A percentile compares a stretch with the other conserved stretches of the same genome.
These are phyloP conservation scores for Xanthoconium separans DNA, from an alignment of 1,284 basidiomycete species.

Conservation along the genomic window DNA sequence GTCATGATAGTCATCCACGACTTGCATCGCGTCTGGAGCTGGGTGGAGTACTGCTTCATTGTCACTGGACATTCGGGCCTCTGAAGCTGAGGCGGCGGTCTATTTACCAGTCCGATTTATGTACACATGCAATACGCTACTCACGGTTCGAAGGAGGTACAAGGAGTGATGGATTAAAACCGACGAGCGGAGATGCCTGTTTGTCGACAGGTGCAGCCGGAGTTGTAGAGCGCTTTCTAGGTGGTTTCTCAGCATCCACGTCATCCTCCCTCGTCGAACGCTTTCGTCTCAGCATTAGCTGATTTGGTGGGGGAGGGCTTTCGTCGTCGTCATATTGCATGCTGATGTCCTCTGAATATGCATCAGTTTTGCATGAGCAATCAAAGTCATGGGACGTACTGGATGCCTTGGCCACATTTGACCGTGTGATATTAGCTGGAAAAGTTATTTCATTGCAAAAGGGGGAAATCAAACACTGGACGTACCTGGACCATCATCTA, in stretches of 20 bases:
- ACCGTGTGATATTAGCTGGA: neutral
- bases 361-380: neutral
- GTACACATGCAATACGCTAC: neutral
- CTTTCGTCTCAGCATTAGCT: neutral
- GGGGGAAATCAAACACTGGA: neutral
- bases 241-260: too few relatives aligned
- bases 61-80: too few relatives aligned
- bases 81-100: too few relatives aligned
- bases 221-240: neutral
- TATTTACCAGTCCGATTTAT: too few relatives aligned
- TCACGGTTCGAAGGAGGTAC: neutral
- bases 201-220: too few relatives aligned
- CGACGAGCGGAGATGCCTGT: neutral
- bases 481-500: neutral
- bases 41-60: too few relatives aligned
- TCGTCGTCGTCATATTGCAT: neutral
- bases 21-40: too few relatives aligned
- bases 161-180: neutral
- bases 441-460: neutral
- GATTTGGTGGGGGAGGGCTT: neutral
- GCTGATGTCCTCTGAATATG: neutral
- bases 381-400: neutral
- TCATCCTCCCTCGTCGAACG: neutral
- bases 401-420: neutral
- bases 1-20: too few relatives aligned